Evolutionary conservation across 805 yeast species (phyloP).

Genomic region (Maudiozyma bulderi): DNA sequence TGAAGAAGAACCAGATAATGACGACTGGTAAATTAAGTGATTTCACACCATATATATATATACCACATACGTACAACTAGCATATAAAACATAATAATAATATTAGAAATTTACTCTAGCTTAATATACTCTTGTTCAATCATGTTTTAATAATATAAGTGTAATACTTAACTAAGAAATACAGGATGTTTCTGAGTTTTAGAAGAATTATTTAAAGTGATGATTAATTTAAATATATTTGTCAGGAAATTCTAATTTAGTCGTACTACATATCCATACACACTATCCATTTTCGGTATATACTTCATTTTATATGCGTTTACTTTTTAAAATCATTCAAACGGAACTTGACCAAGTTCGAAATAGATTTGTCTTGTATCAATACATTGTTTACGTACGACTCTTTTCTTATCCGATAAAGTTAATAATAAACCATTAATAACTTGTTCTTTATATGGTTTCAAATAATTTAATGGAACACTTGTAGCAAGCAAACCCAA

Average conservation of each 20-base stretch:
- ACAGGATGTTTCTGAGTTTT: no score
- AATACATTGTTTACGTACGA: constrained; percentile 65
- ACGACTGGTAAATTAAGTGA: constrained; percentile 1
- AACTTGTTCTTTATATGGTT: constrained; percentile 43
- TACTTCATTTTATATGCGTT: not conserved
- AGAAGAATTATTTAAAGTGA: no score
- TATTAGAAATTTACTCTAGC: not conserved
- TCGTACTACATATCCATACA: not conserved
- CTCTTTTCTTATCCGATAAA: constrained; percentile 66
- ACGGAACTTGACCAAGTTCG: constrained; percentile 39
- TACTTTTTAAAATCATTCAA: constrained; percentile 16
- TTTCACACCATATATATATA: no score
- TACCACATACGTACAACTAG: not conserved
- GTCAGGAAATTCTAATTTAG: not conserved
- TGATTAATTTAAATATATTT: no score
- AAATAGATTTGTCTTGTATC: constrained; percentile 71
- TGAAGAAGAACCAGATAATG: constrained; percentile 12
- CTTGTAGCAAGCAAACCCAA: constrained; percentile 38
- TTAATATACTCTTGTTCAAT: no score
- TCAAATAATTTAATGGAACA: constrained; percentile 34
- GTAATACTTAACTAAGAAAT: not conserved
- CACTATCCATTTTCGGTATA: not conserved
- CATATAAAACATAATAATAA: not conserved
- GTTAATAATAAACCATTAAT: constrained; percentile 39
- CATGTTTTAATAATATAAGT: no score